Percentiles rank a stretch among this genome's conserved stretches.
Evolutionary conservation across 2,329 filamentous ascomycete genomes (phyloP).

Genomic region (Ophiostoma australiae): DNA sequence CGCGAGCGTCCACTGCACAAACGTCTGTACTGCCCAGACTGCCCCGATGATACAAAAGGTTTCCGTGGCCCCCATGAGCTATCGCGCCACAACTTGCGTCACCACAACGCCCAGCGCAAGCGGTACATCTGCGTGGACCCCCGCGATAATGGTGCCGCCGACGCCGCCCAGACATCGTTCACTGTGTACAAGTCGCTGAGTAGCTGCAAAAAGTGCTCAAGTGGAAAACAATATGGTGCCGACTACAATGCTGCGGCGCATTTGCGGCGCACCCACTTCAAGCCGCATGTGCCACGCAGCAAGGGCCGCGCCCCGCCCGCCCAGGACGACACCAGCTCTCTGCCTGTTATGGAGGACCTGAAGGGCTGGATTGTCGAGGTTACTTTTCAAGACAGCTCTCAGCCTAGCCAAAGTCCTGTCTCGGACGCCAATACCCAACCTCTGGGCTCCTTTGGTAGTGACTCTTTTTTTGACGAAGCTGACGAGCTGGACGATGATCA

Average conservation of each 20-base stretch:
- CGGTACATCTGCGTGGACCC: constrained; percentile 58
- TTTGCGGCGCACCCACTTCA: constrained; percentile 82
- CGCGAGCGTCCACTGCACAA: constrained; percentile 62
- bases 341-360: neutral
- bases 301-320: neutral
- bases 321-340: neutral
- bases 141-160: constrained; percentile 36
- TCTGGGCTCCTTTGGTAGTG: neutral
- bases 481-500: neutral
- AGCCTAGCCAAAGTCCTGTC: neutral
- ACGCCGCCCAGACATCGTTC: constrained; percentile 39
- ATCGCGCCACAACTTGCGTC: constrained; percentile 58
- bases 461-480: neutral
- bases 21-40: constrained; percentile 66
- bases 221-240: constrained; percentile 74
- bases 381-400: neutral
- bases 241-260: constrained; percentile 96
- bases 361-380: neutral
- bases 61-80: constrained; percentile 86
- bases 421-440: neutral
- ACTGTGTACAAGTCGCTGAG: constrained; percentile 60
- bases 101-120: constrained; percentile 56
- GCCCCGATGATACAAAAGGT: constrained; percentile 67
- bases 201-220: constrained; percentile 78
- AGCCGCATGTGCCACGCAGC: constrained; percentile 32